Evolutionary conservation across 768 basidiomycete genomes (phyloP).

Genomic region (Tulasnella sp.): DNA sequence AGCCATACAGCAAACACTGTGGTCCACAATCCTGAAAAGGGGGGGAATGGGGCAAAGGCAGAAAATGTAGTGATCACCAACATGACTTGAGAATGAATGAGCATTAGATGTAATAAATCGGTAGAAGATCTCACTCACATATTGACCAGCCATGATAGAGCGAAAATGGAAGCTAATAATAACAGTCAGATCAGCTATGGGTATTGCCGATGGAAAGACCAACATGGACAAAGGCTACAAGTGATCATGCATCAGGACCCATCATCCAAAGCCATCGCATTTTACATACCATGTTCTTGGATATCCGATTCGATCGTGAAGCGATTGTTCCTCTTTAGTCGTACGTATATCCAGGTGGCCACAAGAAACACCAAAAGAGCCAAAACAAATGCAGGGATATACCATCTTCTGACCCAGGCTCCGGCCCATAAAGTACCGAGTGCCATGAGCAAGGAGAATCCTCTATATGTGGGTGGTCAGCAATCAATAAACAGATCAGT

Average conservation of each 20-base stretch:
- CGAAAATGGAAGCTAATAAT: constrained; percentile 11
- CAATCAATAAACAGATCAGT: neutral
- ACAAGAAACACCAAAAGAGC: constrained; percentile 11
- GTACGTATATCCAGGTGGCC: constrained; percentile 9
- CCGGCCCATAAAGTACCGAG: constrained; percentile 17
- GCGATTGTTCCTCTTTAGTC: constrained; percentile 14
- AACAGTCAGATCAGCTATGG: neutral
- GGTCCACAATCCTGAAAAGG: constrained; percentile 5
- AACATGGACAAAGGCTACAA: constrained; percentile 1
- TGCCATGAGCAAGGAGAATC: constrained; percentile 14
- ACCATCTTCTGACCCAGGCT: constrained; percentile 15
- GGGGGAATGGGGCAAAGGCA: constrained; percentile 9
- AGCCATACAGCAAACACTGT: constrained; percentile 17
- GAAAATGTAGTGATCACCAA: neutral
- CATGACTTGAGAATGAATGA: neutral
- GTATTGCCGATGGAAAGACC: no score
- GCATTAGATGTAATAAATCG: neutral
- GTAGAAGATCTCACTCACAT: neutral
- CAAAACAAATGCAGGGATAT: constrained; percentile 12
- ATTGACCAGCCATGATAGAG: constrained; percentile 16
- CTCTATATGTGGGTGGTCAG: neutral
- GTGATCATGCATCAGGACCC: no score
- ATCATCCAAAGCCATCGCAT: neutral
- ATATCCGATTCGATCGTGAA: constrained; percentile 9
- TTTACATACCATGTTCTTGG: constrained; percentile 12